Conservation (phyloP, 2,329 filamentous ascomycete genomes). For the Penicillium corylophilum region DNA sequence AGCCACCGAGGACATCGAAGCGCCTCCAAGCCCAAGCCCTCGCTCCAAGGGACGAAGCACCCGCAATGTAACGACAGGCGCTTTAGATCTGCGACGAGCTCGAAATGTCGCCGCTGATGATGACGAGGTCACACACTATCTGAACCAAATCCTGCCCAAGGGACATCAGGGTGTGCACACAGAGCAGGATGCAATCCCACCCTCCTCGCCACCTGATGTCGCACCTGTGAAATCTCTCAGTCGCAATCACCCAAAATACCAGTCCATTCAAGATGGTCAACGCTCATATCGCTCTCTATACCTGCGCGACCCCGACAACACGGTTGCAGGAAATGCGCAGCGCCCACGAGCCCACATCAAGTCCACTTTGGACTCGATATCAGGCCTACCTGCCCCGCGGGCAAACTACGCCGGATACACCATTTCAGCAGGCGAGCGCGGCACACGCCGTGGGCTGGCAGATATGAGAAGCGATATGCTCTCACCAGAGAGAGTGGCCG, state of each 20-base stretch:
- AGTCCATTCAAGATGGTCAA: constrained; percentile 21
- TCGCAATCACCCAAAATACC: constrained; percentile 21
- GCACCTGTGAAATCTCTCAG: constrained; percentile 24
- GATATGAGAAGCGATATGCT: constrained; percentile 26
- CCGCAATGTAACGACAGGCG: constrained; percentile 16
- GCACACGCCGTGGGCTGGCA: constrained; percentile 20
- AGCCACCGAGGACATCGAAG: constrained; percentile 32
- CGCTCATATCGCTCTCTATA: constrained; percentile 28
- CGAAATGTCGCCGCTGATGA: constrained; percentile 27
- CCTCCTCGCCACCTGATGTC: constrained; percentile 35
- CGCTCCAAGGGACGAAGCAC: constrained; percentile 31
- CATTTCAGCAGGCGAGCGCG: constrained; percentile 22
- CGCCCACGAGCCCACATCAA: constrained; percentile 26
- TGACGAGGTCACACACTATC: constrained; percentile 27
- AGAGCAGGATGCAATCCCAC: constrained; percentile 18
- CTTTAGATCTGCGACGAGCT: constrained; percentile 26
- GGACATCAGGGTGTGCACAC: constrained; percentile 11
- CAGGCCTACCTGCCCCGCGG: constrained; percentile 18
- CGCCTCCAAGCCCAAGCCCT: constrained; percentile 36
- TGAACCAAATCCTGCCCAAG: constrained; percentile 22
- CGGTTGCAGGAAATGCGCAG: constrained; percentile 13
- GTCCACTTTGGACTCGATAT: constrained; percentile 32
- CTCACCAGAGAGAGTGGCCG: constrained; percentile 33
- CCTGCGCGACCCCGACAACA: constrained; percentile 18
- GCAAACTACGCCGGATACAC: constrained; percentile 17